Evolutionary conservation across 2,329 filamentous ascomycete genomes (phyloP), one percentile per base, ranked within the genome.

Genomic region (Colletotrichum coccodes): DNA sequence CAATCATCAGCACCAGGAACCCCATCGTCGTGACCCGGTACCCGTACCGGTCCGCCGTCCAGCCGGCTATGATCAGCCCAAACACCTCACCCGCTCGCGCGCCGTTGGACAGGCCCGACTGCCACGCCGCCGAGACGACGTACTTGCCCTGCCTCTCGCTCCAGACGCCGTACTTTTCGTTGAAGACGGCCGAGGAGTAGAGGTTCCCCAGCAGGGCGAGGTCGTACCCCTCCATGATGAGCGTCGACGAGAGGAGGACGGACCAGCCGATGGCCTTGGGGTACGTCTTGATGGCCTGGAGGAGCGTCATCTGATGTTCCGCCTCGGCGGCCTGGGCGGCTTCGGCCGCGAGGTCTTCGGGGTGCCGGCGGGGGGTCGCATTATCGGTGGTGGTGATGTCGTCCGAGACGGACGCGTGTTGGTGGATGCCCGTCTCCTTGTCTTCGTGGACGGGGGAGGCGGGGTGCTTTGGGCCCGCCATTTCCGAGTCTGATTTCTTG

Each of bases 41-140:
- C 1, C 86, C 86, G 26, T 80, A 84, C 2, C 81, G 78, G 64
- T 90, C 86, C 0, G 84, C 79, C 0, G 85, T 74, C 76, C 82
- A 84, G 8, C 87, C 88, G n/a, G 84, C 86, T 26, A 88, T 66
- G 30, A 88, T 79, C 2, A 89, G 76, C 0, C 88, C 88, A 11
- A 89, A 72, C 58, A 90, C 87, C 72, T 87, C 83, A 14, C 88
- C 87, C 1, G 84, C 83, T 2, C 83, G 78, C 0, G 84, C 84
- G 18, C 85, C 87, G 64, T 88, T 89, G 7, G 82, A 84, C 3
- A 90, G 74, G 0, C 82, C 87, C 0, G 85, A 84, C 74, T 90
- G 87, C 89, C 89, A 90, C 0, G 83, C 79, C 0, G 87, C 84
- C 1, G 84, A 82, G 28, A 90, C 78, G 40, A 82, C 79, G 63